phyloP scores from a whole-genome alignment of 345 rosid genomes.

The Eucalyptus polyanthemos region DNA sequence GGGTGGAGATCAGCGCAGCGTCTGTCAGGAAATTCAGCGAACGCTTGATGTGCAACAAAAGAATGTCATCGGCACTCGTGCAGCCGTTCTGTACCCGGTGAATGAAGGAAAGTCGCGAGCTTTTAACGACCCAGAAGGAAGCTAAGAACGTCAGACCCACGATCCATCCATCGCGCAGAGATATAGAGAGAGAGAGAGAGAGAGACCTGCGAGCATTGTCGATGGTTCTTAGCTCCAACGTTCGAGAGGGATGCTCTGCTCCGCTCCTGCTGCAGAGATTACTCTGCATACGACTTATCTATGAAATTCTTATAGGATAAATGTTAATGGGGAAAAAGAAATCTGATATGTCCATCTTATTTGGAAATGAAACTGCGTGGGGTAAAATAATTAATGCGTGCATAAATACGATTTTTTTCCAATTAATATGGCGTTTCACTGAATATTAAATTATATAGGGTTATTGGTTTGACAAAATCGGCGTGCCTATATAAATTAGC shows the following conservation, averaged over 20 bases:
- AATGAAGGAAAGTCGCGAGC: neutral
- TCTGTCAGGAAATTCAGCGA: constrained; percentile 12
- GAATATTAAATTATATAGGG: neutral
- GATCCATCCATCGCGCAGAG: neutral
- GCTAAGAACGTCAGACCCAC: neutral
- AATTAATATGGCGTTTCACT: neutral
- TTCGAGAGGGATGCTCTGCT: neutral
- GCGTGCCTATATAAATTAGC: neutral
- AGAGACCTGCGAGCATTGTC: neutral
- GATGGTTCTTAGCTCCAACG: neutral
- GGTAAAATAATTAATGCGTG: neutral
- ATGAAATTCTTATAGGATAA: neutral
- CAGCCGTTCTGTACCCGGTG: neutral
- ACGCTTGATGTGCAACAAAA: neutral
- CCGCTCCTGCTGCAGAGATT: neutral
- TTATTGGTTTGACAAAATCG: neutral
- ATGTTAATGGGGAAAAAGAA: neutral
- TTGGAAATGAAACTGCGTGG: neutral
- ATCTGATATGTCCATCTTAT: neutral
- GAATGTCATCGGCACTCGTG: neutral
- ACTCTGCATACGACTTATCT: neutral
- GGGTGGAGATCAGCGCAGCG: neutral
- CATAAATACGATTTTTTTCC: neutral
- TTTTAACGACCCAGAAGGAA: neutral
- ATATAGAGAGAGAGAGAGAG: neutral